Base-by-base conservation (phyloP, 2,329 filamentous ascomycete species). In the Pezicula rhizophila region DNA sequence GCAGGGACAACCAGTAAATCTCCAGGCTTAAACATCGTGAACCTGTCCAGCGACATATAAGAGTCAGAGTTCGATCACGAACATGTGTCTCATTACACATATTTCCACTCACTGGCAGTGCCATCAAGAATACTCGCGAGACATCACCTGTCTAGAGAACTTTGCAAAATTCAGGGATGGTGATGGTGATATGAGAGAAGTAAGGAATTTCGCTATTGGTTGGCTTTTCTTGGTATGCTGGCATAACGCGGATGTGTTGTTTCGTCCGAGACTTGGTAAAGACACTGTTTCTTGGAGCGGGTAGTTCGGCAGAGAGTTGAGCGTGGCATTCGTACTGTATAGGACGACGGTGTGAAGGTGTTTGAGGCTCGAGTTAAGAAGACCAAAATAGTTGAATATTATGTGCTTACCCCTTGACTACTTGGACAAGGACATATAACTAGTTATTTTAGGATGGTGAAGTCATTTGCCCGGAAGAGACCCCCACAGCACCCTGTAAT, bases 41-140 rank as follows among this genome's bases (percentile, higher is more conserved):
- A 18, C 18, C 18, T 77, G 77, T 1, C 78, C 79, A 14, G 72
- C 75, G 4, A 84, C 74, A 2, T 0, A 79, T 85, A 64, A 85
- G 84, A 11, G 82, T 79, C 11, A 85, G 68, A 48, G 80, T 77
- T 56, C 85, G 81, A 53, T 85, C 81, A 34, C 84, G 80, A 0
- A 76, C 77, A 60, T 84, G 80, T 51, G 82, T 80, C 66, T 84
- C 80, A 46, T 84, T 80, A n/a, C 81, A 79, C 56, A 85, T 84
- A 26, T 85, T 80, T 2, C 80, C 80, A 12, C 73, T 74, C 0
- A 81, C 76, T 0, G 80, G 81, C 0, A 85, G 72, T 39, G 79
- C 80, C 80, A 84, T 85, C 0, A 80, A 71, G 0, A 84, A 80
- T 8, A 85, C 64, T 62, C 85, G 81, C 10, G 72, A 74, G 61